These are phyloP conservation scores for Mycena maculata DNA, from an alignment of 768 basidiomycete genomes.

Conservation along the genomic window DNA sequence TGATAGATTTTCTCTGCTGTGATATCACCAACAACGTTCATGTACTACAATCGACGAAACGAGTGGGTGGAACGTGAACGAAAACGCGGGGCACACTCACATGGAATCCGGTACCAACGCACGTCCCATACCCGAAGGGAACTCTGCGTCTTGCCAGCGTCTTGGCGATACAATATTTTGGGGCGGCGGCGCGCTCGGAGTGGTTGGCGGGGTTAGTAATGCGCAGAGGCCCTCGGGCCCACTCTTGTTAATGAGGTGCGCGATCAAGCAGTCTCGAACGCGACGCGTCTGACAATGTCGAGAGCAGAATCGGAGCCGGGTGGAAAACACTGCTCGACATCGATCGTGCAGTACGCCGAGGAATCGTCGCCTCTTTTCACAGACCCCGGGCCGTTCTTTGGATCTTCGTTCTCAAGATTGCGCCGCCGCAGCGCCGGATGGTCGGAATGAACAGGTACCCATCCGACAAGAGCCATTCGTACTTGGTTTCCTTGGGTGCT, in stretches of 20 bases:
- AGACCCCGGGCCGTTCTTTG: no score
- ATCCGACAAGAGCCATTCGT: conserved; percentile 27
- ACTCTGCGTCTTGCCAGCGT: conserved; percentile 27
- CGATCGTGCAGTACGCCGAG: conserved; percentile 15
- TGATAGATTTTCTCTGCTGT: no score
- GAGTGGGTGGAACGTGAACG: neutral
- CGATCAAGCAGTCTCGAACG: conserved; percentile 36
- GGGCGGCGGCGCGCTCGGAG: neutral
- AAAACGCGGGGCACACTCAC: conserved; percentile 2
- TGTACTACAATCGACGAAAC: conserved; percentile 15
- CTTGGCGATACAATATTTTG: neutral
- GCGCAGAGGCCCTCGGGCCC: conserved; percentile 21
- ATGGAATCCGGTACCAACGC: conserved; percentile 18
- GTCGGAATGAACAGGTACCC: conserved; percentile 31
- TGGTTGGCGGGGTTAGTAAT: conserved; percentile 22
- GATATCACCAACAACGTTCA: conserved; percentile 28
- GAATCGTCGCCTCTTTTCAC: no score
- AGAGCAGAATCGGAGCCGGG: neutral
- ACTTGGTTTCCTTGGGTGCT: conserved; percentile 22
- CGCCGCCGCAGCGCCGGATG: no score
- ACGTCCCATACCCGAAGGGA: conserved; percentile 15
- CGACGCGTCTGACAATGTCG: conserved; percentile 25
- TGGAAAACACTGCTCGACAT: conserved; percentile 17
- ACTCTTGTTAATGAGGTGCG: conserved; percentile 26
- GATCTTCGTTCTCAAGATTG: no score